Percentiles rank a stretch among this genome's conserved stretches.
Evolutionary conservation across 768 basidiomycete genomes (phyloP).

Genomic region (Suillus alpinus): DNA sequence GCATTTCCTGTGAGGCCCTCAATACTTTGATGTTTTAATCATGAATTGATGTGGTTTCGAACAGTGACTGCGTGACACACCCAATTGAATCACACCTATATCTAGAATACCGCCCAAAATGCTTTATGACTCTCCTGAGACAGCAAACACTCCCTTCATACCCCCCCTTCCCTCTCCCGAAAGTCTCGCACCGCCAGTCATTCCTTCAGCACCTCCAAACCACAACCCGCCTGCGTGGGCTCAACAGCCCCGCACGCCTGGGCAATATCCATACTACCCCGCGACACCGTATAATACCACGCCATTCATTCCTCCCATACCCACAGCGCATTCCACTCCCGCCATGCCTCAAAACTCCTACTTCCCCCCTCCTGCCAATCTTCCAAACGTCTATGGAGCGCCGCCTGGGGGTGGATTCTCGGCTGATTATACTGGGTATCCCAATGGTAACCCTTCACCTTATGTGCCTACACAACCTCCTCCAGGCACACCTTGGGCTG

Average conservation of each 20-base stretch:
- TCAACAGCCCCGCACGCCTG: slow-evolving; percentile 30
- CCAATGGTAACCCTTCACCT: slow-evolving; percentile 22
- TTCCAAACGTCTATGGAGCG: slow-evolving; percentile 21
- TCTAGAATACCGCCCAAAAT: slow-evolving; percentile 16
- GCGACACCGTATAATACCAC: slow-evolving; percentile 35
- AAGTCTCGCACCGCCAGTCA: slow-evolving; percentile 31
- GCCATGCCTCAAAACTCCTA: slow-evolving; percentile 30
- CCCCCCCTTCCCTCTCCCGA: slow-evolving; percentile 38
- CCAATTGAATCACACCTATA: slow-evolving; percentile 21
- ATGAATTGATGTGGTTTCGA: slow-evolving; percentile 13
- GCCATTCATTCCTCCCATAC: slow-evolving; percentile 37
- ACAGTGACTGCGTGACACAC: slow-evolving; percentile 21
- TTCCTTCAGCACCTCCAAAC: slow-evolving; percentile 28
- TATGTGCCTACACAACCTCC: slow-evolving; percentile 23
- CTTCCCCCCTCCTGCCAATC: slow-evolving; percentile 28
- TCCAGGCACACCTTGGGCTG: slow-evolving; percentile 17
- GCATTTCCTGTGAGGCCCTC: slow-evolving; percentile 16
- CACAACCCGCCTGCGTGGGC: slow-evolving; percentile 33
- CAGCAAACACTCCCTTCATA: slow-evolving; percentile 35
- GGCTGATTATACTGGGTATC: slow-evolving; percentile 33
- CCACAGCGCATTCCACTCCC: slow-evolving; percentile 25
- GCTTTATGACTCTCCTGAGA: slow-evolving; percentile 29
- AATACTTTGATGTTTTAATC: slow-evolving; percentile 1
- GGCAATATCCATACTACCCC: slow-evolving; percentile 39
- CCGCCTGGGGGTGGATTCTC: slow-evolving; percentile 15